Evolutionary conservation across 148 eudicot species (phyloP), one percentile per base, ranked within the genome.

Genomic region (Selenicereus undatus): DNA sequence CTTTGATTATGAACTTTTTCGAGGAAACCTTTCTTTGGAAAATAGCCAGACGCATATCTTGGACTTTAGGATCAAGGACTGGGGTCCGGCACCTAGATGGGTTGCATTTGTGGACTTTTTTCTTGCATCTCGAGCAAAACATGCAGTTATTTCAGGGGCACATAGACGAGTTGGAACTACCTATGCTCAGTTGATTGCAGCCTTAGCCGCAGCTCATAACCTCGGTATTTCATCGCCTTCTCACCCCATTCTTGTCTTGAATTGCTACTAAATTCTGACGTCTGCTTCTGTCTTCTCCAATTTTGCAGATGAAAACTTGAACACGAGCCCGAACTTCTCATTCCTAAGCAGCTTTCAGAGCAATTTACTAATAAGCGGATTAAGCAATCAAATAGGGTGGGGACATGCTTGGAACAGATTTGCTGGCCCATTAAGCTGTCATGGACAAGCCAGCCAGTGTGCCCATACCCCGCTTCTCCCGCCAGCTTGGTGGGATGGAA

Each of bases 51-150:
- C 80, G 11, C 82, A 71, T 24, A 85, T 18, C 78, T 75, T 85
- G 77, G 89, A 80, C 60, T 93, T 91, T 81, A 82, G 98, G 83
- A 90, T 81, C 32, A 95, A 90, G 84, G 98, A 95, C 75, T 95
- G 98, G 98, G 98, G 98, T 0, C 95, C 98, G 14, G 97, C 97
- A 35, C 98, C 98, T n/a, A 88, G 98, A 85, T 95, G 98, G 97
- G 98, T 95, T 83, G 97, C 98, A 79, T 95, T 95, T 89, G 98
- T 93, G 11, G 98, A 95, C 79, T 95, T 95, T 87, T 95, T 95
- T 80, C 90, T 95, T 24, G 98, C 98, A 54, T 86, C 98, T 27
- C 95, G 91, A 27, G 97, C 96, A 29, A 93, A 90, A 84, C 89
- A 95, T 78, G 94, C 98, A 75, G 93, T 95, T 71, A 83, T 95